These are phyloP conservation scores for Antarctomyces pellizariae DNA, from an alignment of 495 filamentous ascomycete genomes.

Conservation along the genomic window DNA sequence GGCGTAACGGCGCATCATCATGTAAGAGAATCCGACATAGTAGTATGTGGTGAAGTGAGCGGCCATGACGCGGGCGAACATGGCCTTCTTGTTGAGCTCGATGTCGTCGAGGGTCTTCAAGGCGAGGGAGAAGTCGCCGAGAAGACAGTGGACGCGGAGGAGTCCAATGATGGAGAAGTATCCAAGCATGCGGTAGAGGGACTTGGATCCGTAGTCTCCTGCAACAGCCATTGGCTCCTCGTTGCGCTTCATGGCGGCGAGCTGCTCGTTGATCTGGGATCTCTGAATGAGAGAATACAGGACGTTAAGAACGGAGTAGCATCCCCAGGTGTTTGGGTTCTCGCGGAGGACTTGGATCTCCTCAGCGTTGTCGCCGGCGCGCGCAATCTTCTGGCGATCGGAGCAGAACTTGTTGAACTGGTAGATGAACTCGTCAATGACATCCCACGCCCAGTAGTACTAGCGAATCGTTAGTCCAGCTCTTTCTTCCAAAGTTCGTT, in stretches of 20 bases:
- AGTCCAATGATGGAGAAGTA: constrained; percentile 98
- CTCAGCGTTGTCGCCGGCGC: constrained; percentile 65
- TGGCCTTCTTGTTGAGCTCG: constrained; percentile 98
- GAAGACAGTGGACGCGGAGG: constrained; percentile 82
- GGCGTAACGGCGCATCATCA: constrained; percentile 99
- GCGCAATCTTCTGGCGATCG: constrained; percentile 76
- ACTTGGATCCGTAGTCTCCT: constrained; percentile 82
- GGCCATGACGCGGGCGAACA: constrained; percentile 98
- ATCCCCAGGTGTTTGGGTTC: constrained; percentile 97
- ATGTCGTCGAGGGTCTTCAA: constrained; percentile 98
- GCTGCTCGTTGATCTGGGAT: constrained; percentile 92
- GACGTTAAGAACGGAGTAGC: constrained; percentile 97
- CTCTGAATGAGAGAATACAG: constrained; percentile 96
- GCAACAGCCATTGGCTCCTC: constrained; percentile 70
- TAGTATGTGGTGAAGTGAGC: constrained; percentile 99
- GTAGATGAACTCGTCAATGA: constrained; percentile 99
- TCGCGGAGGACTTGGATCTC: constrained; percentile 79
- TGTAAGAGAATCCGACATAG: constrained; percentile 99
- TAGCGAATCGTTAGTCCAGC: constrained; percentile 15
- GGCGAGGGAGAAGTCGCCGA: constrained; percentile 93
- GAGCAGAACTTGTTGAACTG: constrained; percentile 99
- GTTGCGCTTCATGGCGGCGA: constrained; percentile 77
- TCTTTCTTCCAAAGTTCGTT: constrained; percentile 6
- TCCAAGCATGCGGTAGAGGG: constrained; percentile 89
- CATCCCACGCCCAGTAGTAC: constrained; percentile 99